Conservation (phyloP, 2,329 filamentous ascomycete genomes). For the Pezicula neosporulosa region DNA sequence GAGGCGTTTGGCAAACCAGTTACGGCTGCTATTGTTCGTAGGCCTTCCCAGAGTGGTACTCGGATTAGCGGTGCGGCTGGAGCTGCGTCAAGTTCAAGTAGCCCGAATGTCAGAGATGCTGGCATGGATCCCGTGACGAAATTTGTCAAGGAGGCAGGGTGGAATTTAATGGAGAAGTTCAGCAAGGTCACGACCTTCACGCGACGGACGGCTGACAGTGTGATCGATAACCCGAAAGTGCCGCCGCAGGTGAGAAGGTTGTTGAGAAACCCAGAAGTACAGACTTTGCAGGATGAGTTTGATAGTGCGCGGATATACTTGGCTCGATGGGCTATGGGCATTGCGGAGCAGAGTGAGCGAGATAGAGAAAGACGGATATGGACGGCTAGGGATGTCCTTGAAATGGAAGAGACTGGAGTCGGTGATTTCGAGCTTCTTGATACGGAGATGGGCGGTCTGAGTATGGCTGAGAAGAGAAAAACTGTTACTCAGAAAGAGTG, state of each 20-base stretch:
- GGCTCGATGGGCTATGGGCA: constrained; percentile 97
- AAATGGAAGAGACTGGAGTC: constrained; percentile 90
- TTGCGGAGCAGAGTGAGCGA: constrained; percentile 91
- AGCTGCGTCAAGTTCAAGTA: constrained; percentile 30
- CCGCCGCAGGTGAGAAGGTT: constrained; percentile 84
- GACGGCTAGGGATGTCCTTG: constrained; percentile 88
- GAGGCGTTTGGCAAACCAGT: constrained; percentile 60
- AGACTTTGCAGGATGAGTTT: constrained; percentile 94
- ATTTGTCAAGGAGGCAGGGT: constrained; percentile 89
- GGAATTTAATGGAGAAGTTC: constrained; percentile 95
- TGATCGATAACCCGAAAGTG: constrained; percentile 85
- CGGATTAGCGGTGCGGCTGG: constrained; percentile 34
- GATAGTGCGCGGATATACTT: constrained; percentile 94
- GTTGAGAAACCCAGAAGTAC: constrained; percentile 88
- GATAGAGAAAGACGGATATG: constrained; percentile 85
- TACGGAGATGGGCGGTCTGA: constrained; percentile 67
- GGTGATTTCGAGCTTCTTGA: constrained; percentile 95
- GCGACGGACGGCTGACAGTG: constrained; percentile 82
- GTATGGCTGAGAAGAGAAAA: constrained; percentile 72
- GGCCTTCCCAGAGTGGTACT: constrained; percentile 25
- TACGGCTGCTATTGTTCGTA: constrained; percentile 37
- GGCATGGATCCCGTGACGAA: constrained; percentile 92
- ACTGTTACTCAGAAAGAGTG: constrained; percentile 81
- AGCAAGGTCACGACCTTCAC: constrained; percentile 98
- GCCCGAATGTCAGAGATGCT: constrained; percentile 48